A percentile compares a stretch with the other conserved stretches of the same genome.
These are phyloP conservation scores for Suillus placidus DNA, from an alignment of 768 basidiomycete species.

Conservation along the genomic window DNA sequence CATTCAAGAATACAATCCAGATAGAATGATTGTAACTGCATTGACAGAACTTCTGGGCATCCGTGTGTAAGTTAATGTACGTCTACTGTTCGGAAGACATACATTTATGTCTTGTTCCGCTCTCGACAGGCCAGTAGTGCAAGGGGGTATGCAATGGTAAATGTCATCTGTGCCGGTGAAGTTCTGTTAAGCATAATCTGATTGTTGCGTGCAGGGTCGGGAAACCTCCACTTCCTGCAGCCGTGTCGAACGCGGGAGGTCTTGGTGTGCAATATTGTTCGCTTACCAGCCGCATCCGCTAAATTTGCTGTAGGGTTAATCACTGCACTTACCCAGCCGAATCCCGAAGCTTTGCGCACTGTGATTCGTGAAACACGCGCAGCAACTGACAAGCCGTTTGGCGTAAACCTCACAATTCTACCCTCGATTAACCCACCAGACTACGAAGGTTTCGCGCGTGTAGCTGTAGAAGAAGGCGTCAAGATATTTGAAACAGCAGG, in stretches of 20 bases:
- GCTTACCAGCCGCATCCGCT: slow-evolving; percentile 1
- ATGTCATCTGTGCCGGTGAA: background rate
- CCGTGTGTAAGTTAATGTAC: slow-evolving; percentile 52
- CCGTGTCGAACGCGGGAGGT: slow-evolving; percentile 83
- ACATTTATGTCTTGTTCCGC: slow-evolving; percentile 7
- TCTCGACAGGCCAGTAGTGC: slow-evolving; percentile 68
- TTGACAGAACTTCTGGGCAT: slow-evolving; percentile 70
- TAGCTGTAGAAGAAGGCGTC: slow-evolving; percentile 86
- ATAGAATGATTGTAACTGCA: slow-evolving; percentile 48
- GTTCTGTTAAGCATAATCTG: background rate
- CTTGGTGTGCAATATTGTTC: slow-evolving; percentile 49
- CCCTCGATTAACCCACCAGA: slow-evolving; percentile 91
- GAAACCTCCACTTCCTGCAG: slow-evolving; percentile 69
- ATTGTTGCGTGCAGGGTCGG: slow-evolving; percentile 65
- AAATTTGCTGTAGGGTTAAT: slow-evolving; percentile 58
- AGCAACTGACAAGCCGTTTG: slow-evolving; percentile 75
- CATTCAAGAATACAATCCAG: background rate
- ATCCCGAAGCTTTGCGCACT: slow-evolving; percentile 74
- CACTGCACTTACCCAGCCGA: slow-evolving; percentile 88
- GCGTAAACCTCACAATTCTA: slow-evolving; percentile 85
- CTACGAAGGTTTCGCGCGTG: slow-evolving; percentile 82
- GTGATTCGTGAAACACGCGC: slow-evolving; percentile 80
- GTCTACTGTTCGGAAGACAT: background rate
- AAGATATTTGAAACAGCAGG: slow-evolving; percentile 92
- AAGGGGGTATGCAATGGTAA: slow-evolving; percentile 93